Base-by-base conservation (phyloP, 2,329 filamentous ascomycete species). In the Penicillium freii region DNA sequence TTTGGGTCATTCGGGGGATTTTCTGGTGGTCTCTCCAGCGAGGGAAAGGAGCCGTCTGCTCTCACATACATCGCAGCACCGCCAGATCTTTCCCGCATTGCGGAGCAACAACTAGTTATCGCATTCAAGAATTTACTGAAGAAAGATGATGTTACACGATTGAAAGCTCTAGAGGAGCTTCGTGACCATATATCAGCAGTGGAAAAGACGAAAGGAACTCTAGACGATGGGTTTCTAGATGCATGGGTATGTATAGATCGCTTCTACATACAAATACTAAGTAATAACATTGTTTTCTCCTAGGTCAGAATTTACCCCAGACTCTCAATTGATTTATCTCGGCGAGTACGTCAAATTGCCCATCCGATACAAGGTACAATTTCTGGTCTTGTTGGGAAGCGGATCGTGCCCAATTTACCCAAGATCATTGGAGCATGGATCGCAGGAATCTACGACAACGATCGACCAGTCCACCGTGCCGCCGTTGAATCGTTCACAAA, bases 71-170 rank as follows among this genome's bases (percentile, higher is more conserved):
- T 97, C 51, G 82, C 89, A 52, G 92, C 96, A 68, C 90, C 91
- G 10, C 90, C 90, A 47, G 89, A 96, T 68, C 85, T 96, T 64
- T 86, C 87, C 34, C 79, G 78, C 43, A 86, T 99, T 58, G 88
- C 87, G 44, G 87, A 96, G 66, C 83, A 92, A 8, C 89, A 94
- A 69, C 81, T 93, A 38, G 86, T 93, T 38, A 92, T 97, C 15
- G 86, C 87, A n/a, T 91, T 97, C 78, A 96, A 97, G 75, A 96
- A 95, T 66, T 77, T 97, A 4, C 82, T 87, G 50, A 99, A 97
- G 78, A 96, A 94, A 76, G 93, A 97, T 77, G 88, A 87, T 68
- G 96, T 87, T 11, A 99, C 94, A 38, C 96, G 96, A 72, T 83
- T 88, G 8, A 96, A 93, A 73, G 93, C 91, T 0, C 79, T 99